phyloP scores from a whole-genome alignment of 164 flowering plant genomes.

The Cinnamomum micranthum region DNA sequence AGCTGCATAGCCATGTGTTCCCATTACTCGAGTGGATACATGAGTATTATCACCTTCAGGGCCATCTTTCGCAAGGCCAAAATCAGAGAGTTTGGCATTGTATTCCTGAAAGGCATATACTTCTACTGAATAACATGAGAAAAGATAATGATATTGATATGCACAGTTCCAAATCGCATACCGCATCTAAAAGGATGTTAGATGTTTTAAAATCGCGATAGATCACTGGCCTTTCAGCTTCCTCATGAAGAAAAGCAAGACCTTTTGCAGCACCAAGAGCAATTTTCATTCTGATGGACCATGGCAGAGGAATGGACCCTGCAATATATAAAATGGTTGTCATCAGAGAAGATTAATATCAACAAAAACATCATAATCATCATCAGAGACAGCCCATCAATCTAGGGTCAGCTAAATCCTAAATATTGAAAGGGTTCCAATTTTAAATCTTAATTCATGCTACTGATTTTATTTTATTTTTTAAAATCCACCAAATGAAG shows the following conservation, averaged over 20 bases:
- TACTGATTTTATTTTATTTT: too few species aligned
- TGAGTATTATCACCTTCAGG: too few species aligned
- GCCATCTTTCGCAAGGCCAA: too few species aligned
- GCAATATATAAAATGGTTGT: constrained; percentile 22
- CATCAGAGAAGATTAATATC: constrained; percentile 20
- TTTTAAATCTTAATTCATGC: too few species aligned
- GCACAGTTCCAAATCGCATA: constrained; percentile 8
- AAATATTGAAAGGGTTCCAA: background rate
- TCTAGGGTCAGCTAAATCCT: too few species aligned
- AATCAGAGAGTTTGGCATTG: too few species aligned
- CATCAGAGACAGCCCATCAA: background rate
- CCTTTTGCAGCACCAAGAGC: too few species aligned
- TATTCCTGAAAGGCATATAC: background rate
- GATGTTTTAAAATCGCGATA: constrained; percentile 21
- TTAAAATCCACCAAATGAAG: background rate
- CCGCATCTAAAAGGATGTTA: constrained; percentile 43
- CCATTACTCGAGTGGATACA: too few species aligned
- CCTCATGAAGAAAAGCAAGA: constrained; percentile 45
- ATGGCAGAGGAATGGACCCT: constrained; percentile 44
- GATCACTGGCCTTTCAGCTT: constrained; percentile 37
- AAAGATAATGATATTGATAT: background rate
- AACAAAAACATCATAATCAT: background rate
- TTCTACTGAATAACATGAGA: constrained; percentile 3
- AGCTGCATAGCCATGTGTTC: too few species aligned
- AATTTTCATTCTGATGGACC: constrained; percentile 44